Conservation (phyloP, 441 rosid genomes). For the Erodium moschatum region DNA sequence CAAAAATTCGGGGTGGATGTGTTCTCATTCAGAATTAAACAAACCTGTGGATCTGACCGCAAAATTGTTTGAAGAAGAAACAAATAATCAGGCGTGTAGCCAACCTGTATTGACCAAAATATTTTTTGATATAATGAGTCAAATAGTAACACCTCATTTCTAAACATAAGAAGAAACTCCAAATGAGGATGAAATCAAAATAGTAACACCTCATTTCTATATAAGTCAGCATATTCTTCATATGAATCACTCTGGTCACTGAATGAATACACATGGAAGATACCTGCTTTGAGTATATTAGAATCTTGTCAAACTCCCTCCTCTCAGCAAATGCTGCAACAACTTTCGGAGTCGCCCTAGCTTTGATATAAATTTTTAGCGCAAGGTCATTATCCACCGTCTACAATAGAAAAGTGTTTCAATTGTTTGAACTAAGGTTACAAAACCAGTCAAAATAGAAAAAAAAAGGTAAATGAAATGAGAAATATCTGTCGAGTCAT, state of each 20-base stretch:
- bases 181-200: not conserved
- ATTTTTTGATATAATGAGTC: not conserved
- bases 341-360: slow-evolving; percentile 99
- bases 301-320: slow-evolving; percentile 96
- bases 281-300: slow-evolving; percentile 99
- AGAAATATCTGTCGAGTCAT: slow-evolving; percentile 29
- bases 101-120: slow-evolving; percentile 46
- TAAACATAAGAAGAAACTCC: not conserved
- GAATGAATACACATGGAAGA: not conserved
- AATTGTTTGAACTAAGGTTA: not conserved
- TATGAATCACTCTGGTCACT: too few relatives aligned
- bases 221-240: not conserved
- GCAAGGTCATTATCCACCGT: slow-evolving; percentile 99
- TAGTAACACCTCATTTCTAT: not conserved
- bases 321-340: slow-evolving; percentile 99
- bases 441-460: too few relatives aligned
- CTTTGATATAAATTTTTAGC: slow-evolving; percentile 88
- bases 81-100: slow-evolving; percentile 95
- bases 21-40: not conserved
- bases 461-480: not conserved
- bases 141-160: too few relatives aligned
- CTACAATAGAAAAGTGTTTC: slow-evolving; percentile 33
- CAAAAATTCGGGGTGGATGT: too few relatives aligned
- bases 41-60: slow-evolving; percentile 96
- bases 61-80: slow-evolving; percentile 99